phyloP scores from a whole-genome alignment of 2,329 filamentous ascomycete genomes.

The Coniochaeta prunicola region DNA sequence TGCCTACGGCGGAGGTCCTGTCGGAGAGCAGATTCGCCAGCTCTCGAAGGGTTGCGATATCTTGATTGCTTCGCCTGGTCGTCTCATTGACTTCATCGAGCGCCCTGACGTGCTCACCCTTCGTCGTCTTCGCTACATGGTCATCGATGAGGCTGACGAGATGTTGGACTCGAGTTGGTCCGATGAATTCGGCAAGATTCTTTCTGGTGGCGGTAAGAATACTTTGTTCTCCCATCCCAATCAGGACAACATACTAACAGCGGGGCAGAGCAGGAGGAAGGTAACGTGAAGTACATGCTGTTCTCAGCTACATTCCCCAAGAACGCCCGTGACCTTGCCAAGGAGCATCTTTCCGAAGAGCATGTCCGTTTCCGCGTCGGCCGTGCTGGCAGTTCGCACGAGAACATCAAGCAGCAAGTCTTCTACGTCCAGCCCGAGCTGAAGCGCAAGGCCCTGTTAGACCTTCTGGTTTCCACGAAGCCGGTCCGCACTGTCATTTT shows the following conservation, averaged over 20 bases:
- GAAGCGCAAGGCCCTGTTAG: conserved; percentile 66
- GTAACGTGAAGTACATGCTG: conserved; percentile 63
- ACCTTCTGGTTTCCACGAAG: conserved; percentile 62
- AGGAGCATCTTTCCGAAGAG: conserved; percentile 64
- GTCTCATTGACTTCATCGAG: conserved; percentile 72
- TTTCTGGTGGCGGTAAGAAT: conserved; percentile 69
- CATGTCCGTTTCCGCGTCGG: conserved; percentile 81
- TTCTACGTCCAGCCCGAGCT: conserved; percentile 55
- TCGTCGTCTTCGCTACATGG: conserved; percentile 67
- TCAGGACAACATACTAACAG: conserved; percentile 14
- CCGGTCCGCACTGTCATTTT: conserved; percentile 83
- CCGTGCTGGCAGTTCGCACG: conserved; percentile 73
- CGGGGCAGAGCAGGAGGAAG: conserved; percentile 63
- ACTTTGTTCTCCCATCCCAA: conserved; percentile 4
- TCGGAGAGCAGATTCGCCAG: conserved; percentile 62
- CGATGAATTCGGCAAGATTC: conserved; percentile 65
- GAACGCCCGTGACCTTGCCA: conserved; percentile 66
- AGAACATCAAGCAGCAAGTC: conserved; percentile 75
- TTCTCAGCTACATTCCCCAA: conserved; percentile 95
- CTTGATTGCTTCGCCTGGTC: conserved; percentile 60
- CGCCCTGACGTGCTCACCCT: conserved; percentile 63
- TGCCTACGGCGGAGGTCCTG: conserved; percentile 75
- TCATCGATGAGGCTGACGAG: conserved; percentile 95
- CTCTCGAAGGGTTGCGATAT: conserved; percentile 82
- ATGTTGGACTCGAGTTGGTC: conserved; percentile 78